Base-by-base conservation (phyloP, 805 yeast species). In the Candida ipomoeae region DNA sequence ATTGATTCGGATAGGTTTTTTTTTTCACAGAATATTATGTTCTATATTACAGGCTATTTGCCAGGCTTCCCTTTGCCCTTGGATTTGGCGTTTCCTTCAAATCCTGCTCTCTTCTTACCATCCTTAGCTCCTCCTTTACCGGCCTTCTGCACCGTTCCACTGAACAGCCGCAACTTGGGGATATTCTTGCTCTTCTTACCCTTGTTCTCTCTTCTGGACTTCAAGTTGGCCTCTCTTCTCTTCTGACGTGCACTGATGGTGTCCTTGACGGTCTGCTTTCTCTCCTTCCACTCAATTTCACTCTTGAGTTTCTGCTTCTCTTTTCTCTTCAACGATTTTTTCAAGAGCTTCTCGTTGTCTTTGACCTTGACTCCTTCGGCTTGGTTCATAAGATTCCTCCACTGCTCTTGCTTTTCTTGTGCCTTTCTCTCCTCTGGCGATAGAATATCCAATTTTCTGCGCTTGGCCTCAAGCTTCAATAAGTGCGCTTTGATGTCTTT, bases 171-270 rank as follows among this genome's bases (percentile, higher is more conserved):
- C 72, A 82, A 82, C 67, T 82, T 85, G 47, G 79, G 81, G 67
- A 83, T 89, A 49, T 87, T 79, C 65, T 86, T 87, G 57, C 87
- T 78, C 67, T 84, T 84, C 60, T 84, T 81, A 48, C 94, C 92
- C 71, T 87, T 92, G 67, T 87, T 86, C 36, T 87, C 97, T 62
- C 80, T 85, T 70, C 97, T 82, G 44, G 88, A 82, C 64, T 85
- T 83, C 66, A 94, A 75, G 64, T 94, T 94, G 60, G 89, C 96
- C 62, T 91, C 96, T 68, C 98, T 83, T 76, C 94, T 86, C 73
- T 89, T 88, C 55, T 80, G 83, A 61, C 86, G 85, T 15, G 85
- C 87, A 44, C 83, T 78, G 47, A 87, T 84, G 36, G 85, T 83
- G 58, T 84, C 87, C 51, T 81, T 81, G 13, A 94, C 96, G 35